A percentile compares a stretch with the other conserved stretches of the same genome.
These are phyloP conservation scores for Pyrrhoderma lamaoense DNA, from an alignment of 1,284 basidiomycete species.

Conservation along the genomic window DNA sequence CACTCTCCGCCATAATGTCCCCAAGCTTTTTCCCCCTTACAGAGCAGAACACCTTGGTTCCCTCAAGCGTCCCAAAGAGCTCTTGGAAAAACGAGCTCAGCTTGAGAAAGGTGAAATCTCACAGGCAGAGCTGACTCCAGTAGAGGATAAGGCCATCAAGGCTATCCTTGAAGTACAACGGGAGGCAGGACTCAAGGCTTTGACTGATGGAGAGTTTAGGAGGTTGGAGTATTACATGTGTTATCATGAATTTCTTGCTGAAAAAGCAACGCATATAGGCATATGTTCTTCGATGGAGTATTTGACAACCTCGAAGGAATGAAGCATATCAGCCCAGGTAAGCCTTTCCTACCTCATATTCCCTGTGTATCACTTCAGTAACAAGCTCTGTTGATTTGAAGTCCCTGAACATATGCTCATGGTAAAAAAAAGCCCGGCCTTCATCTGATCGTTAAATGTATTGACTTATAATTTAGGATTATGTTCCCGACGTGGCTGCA, in stretches of 20 bases:
- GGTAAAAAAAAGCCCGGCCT: conserved; percentile 21
- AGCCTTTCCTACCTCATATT: conserved; percentile 29
- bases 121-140: conserved; percentile 30
- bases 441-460: too few relatives aligned
- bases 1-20: conserved; percentile 8
- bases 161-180: conserved; percentile 37
- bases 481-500: conserved; percentile 36
- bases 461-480: too few relatives aligned
- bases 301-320: conserved; percentile 61
- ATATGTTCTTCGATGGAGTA: conserved; percentile 52
- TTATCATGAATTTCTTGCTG: background rate
- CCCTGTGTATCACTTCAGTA: conserved; percentile 37
- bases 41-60: conserved; percentile 39
- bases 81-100: conserved; percentile 35
- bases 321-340: conserved; percentile 46
- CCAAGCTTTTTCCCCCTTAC: conserved; percentile 28
- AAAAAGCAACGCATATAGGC: conserved; percentile 28
- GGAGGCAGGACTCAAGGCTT: conserved; percentile 34
- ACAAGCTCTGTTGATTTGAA: conserved; percentile 26
- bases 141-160: conserved; percentile 41
- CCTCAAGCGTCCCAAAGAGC: conserved; percentile 37
- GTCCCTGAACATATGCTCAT: conserved; percentile 33
- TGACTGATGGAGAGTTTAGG: conserved; percentile 44
- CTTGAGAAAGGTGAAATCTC: conserved; percentile 31
- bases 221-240: conserved; percentile 1